These are phyloP conservation scores for Gossypium herbaceum DNA, from an alignment of 345 rosid species.

Conservation along the genomic window DNA sequence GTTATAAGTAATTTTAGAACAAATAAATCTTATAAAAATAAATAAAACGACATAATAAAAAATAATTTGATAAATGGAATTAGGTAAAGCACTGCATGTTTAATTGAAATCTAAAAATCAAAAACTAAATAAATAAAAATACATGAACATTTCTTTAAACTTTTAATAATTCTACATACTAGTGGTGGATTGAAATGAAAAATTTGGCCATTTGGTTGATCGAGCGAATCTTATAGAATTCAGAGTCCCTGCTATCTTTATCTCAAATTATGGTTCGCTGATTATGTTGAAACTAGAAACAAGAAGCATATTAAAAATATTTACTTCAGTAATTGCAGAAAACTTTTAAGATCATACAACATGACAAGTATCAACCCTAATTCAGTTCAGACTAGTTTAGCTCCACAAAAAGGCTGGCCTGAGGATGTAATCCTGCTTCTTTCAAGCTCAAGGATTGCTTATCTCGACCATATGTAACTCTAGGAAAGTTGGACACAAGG, in stretches of 20 bases:
- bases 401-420: constrained; percentile 97
- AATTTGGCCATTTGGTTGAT: neutral
- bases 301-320: constrained; percentile 17
- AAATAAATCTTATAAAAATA: no score
- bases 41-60: no score
- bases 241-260: neutral
- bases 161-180: no score
- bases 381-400: constrained; percentile 36
- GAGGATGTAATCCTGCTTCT: constrained; percentile 96
- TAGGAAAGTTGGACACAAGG: constrained; percentile 85
- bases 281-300: constrained; percentile 3
- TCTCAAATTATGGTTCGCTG: constrained; percentile 16
- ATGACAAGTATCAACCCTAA: neutral
- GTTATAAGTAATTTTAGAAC: no score
- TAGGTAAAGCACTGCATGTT: no score
- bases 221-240: constrained; percentile 3
- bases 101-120: no score
- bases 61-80: no score
- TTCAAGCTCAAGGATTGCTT: constrained; percentile 56
- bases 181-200: no score
- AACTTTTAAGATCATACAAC: constrained; percentile 5
- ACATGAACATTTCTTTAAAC: no score
- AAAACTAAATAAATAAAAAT: no score
- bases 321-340: constrained; percentile 14
- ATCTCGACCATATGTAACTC: constrained; percentile 61